Percentiles rank a stretch among this genome's conserved stretches.
Evolutionary conservation across 108 stramenopile genomes (phyloP).

Genomic region (Nitzschia sp.): DNA sequence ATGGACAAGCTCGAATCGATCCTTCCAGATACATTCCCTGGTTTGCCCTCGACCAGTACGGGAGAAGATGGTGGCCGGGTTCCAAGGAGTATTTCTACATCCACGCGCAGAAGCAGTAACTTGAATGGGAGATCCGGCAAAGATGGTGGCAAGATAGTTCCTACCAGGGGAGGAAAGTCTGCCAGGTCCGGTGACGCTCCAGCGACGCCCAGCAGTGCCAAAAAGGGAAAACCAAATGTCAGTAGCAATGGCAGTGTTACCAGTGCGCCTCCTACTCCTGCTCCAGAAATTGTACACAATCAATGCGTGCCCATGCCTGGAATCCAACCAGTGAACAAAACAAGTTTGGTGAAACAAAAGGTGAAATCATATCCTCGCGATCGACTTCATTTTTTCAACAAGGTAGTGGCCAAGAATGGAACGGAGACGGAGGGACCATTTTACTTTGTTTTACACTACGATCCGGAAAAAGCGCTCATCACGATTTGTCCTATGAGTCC

Average conservation of each 20-base stretch:
- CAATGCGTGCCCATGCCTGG: conserved; percentile 10
- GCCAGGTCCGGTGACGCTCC: too few species aligned
- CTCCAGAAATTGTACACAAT: neutral
- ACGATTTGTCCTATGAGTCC: conserved; percentile 41
- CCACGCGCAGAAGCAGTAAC: neutral
- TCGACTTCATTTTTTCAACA: conserved; percentile 52
- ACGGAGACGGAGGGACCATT: conserved; percentile 12
- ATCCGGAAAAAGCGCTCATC: conserved; percentile 21
- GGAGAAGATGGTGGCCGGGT: neutral
- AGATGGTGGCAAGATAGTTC: neutral
- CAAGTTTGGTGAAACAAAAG: conserved; percentile 37
- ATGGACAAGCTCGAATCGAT: conserved; percentile 3
- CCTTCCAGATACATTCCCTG: neutral
- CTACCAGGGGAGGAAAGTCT: neutral
- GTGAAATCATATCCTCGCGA: conserved; percentile 42
- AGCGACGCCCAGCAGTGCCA: neutral
- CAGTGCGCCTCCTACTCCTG: neutral
- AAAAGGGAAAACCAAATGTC: neutral
- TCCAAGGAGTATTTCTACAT: neutral
- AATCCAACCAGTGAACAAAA: conserved; percentile 19
- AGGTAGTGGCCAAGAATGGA: conserved; percentile 27
- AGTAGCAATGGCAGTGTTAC: neutral
- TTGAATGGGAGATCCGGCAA: neutral
- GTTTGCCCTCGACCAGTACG: neutral
- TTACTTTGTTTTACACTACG: conserved; percentile 58